Base-by-base conservation (phyloP, 2,329 filamentous ascomycete genomes). In the Fusarium albosuccineum region DNA sequence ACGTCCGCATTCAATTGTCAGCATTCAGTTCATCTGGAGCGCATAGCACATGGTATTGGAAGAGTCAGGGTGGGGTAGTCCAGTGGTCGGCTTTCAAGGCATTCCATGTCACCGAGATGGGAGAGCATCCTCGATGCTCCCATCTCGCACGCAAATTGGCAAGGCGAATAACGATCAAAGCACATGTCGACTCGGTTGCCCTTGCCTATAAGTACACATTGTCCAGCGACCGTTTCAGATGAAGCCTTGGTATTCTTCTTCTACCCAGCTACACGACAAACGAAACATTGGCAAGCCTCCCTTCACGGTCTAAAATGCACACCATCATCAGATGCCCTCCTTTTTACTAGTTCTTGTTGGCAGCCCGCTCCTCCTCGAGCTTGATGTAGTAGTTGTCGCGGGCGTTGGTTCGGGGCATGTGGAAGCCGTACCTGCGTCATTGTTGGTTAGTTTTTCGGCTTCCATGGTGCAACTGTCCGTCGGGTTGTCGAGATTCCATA, bases 321-420 rank as follows among this genome's bases (percentile, higher is more conserved):
- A 62, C n/a, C 49, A 51, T 45, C 61, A 40, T 44, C 29, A 33
- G 46, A 34, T 33, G 46, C 30, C 48, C n/a, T 54, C 50, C 36
- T 33, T 36, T 67, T 69, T 74, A 74, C 62, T 71, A 54, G 61
- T 71, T 68, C 64, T 68, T 66, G 70, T 77, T 76, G 53, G 75
- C 79, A 57, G 84, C 84, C 61, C 86, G 85, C 78, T 87, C 78
- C 72, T 83, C 81, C 82, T 89, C 87, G 65, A 88, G 79, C 79
- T 86, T 82, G 79, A 78, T 78, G 82, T 88, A 88, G 83, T 82
- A 84, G 78, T 79, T 79, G 79, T 89, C 87, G 75, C 87, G 86
- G 68, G 81, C 82, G 74, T 83, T 77, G 74, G 85, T 87, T 78
- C 86, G 86, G 70, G 86, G 87, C 74, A 88, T 80, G 81, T 89